Base-by-base conservation (phyloP, 2,329 filamentous ascomycete genomes). In the Ceratocystiopsis brevicomis region DNA sequence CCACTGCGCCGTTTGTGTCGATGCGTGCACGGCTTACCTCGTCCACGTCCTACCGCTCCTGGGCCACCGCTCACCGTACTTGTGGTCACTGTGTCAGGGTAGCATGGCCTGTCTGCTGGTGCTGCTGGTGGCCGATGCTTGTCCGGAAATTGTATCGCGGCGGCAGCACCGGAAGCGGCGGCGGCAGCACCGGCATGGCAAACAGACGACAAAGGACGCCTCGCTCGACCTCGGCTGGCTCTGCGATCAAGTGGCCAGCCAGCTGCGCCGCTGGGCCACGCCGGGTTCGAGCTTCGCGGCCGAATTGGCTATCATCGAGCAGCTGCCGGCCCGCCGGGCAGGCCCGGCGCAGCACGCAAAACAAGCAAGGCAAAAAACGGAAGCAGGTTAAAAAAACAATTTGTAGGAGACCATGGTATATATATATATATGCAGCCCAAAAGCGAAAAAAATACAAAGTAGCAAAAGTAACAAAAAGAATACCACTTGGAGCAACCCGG, bases 61-160 rank as follows among this genome's bases (percentile, higher is more conserved):
- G 15, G 55, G 56, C 39, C 58, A 54, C 44, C 55, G 60, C 4
- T 57, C 58, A n/a, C 56, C 57, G 1, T 59, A 61, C 40, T 52
- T 62, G 12, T 62, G 59, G 59, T 53, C 54, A 1, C 52, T 61
- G 37, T 54, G 56, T 12, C 58, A 61, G 44, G 53, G 53, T 40
- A 57, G 56, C 44, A 49, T 61, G 49, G 57, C 57, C 4, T 57
- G 54, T 25, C 49, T 62, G 9, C 38, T 59, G 9, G 52, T 59
- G 13, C 49, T 62, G 30, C 52, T 54, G 44, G 42, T 60, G 39
- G 57, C 59, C 6, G 53, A 57, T 12, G 53, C 49, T 15, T 56
- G 56, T 6, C 52, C 52, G 11, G 45, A 52, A 17, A 46, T 58
- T 13, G 25, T 17, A 10, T 15, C 39, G 11, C 34, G 17, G 8